Conservation (phyloP, 2,329 filamentous ascomycete species). For the Geoglossum cookeanum region DNA sequence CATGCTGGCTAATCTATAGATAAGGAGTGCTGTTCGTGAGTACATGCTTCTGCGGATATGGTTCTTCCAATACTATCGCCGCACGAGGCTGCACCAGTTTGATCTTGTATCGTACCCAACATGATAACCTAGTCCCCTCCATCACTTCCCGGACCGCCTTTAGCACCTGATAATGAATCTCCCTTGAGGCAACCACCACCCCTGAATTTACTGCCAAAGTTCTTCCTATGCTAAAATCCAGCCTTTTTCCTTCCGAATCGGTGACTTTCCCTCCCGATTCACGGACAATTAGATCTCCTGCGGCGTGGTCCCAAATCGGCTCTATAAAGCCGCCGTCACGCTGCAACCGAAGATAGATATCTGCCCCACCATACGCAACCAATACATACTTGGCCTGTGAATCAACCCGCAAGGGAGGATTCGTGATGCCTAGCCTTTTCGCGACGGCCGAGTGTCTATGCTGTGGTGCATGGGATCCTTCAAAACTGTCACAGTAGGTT, state of each 20-base stretch:
- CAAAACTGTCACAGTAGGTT: too few species aligned
- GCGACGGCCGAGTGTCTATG: constrained; percentile 93
- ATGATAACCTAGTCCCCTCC: too few species aligned
- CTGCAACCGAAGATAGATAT: constrained; percentile 82
- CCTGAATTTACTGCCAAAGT: constrained; percentile 85
- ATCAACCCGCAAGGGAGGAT: too few species aligned
- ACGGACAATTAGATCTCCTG: constrained; percentile 79
- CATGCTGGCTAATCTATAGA: too few species aligned
- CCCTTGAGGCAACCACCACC: constrained; percentile 68
- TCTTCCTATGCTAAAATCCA: constrained; percentile 74
- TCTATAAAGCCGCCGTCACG: constrained; percentile 78
- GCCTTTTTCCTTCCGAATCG: constrained; percentile 63
- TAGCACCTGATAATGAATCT: constrained; percentile 58
- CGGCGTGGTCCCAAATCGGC: constrained; percentile 99
- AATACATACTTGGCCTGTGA: constrained; percentile 96
- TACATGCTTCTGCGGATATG: too few species aligned
- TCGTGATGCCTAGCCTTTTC: too few species aligned
- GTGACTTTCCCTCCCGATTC: constrained; percentile 88
- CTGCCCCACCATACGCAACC: constrained; percentile 81
- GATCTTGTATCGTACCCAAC: too few species aligned
- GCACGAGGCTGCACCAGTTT: too few species aligned
- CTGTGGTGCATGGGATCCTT: constrained; percentile 68
- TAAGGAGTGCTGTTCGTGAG: too few species aligned
- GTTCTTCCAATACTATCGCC: too few species aligned
- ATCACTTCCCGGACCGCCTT: constrained; percentile 68